Evolutionary conservation across 495 filamentous ascomycete genomes (phyloP), one percentile per base, ranked within the genome.

Genomic region (Tuber aestivum): DNA sequence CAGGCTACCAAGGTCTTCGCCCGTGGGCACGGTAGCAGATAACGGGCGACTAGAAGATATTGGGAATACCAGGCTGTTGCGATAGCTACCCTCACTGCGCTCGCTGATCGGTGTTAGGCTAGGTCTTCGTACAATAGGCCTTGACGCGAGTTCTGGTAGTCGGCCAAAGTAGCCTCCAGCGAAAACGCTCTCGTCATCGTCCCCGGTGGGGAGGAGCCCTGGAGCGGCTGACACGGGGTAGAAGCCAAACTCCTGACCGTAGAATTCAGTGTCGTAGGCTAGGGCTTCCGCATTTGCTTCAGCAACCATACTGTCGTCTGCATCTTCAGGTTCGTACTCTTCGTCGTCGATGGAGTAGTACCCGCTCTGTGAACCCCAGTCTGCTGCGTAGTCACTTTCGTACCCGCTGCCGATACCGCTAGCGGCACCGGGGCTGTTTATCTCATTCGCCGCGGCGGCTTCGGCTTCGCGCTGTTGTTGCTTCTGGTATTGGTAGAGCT

Each of bases 191-290:
- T 75, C 14, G 80, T 72, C n/a, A 74, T 38, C 35, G 0, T 79
- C 68, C 14, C 48, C 84, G 48, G 56, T 37, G 76, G 75, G 83
- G 69, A 74, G 85, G 77, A 18, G 80, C 69, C 37, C 76, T 84
- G 21, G 83, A 27, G 83, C 83, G 20, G 87, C 80, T 7, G 90
- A 87, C n/a, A 89, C 88, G 18, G 94, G 93, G 82, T 95, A 98
- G 84, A 99, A 99, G n/a, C 94, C 94, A 78, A 99, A 99, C 83
- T 99, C 95, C 78, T 94, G 91, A 4, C 95, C 96, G 82, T 99
- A 99, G 85, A 94, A 94, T 10, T 97, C 95, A 23, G 90, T 90
- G 79, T 99, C 95, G 77, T 92, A 93, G 27, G 95, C 95, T 6
- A 99, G 87, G 35, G 92, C 95, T 80, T 94, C 93, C 9, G 95